Conservation (phyloP, 768 basidiomycete genomes). For the Lactifluus echinatus region DNA sequence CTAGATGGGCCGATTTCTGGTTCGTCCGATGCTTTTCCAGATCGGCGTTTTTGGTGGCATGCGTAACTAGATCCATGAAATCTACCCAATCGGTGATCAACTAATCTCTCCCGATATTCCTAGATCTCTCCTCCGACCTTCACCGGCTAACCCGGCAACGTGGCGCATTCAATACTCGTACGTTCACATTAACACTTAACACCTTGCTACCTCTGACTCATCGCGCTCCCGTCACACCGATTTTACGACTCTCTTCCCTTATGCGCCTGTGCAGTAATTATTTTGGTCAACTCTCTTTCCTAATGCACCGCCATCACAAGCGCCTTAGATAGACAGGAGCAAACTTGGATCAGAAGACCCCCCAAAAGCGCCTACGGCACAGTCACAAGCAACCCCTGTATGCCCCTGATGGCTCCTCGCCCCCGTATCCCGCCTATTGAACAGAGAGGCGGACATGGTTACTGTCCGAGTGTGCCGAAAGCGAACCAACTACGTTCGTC, state of each 20-base stretch:
- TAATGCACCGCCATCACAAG: constrained; percentile 4
- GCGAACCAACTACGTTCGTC: neutral
- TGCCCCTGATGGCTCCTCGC: neutral
- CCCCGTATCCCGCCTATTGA: neutral
- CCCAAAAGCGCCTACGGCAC: constrained; percentile 10
- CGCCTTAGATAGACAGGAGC: constrained; percentile 13
- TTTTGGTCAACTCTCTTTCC: constrained; percentile 6
- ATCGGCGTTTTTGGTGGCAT: constrained; percentile 21
- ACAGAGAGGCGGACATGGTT: neutral
- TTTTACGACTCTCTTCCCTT: neutral
- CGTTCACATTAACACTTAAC: neutral
- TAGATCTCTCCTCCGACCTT: constrained; percentile 16
- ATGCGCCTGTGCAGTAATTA: constrained; percentile 5
- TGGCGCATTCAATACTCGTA: constrained; percentile 9
- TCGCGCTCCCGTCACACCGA: neutral
- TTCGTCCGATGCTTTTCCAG: constrained; percentile 17
- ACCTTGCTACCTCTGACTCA: neutral
- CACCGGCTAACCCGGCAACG: constrained; percentile 11
- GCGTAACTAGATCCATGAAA: constrained; percentile 21
- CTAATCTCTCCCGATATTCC: constrained; percentile 22
- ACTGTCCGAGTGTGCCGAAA: neutral
- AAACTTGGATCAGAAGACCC: constrained; percentile 14
- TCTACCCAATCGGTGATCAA: constrained; percentile 22
- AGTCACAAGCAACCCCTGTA: neutral
- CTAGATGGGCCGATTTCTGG: neutral